Base-by-base conservation (phyloP, 352 stramenopile species). In the Phytophthora sojae region DNA sequence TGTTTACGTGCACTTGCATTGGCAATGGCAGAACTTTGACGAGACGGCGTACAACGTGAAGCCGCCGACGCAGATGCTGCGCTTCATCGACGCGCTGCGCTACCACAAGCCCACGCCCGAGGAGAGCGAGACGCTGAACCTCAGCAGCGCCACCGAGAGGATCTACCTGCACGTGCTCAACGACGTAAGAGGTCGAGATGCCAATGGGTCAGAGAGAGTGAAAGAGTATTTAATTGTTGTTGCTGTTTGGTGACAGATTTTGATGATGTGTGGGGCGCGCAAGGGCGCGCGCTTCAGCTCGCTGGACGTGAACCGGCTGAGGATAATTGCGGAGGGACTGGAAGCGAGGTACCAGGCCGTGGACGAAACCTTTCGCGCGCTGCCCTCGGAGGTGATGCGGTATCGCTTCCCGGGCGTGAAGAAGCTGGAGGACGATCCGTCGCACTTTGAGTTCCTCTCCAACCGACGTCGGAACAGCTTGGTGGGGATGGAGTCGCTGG, bases 221-320 rank as follows among this genome's bases (percentile, higher is more conserved):
- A 21, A 5, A 3, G 12, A 14, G 9, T 39, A 39, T 39, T 14
- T 39, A 47, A 47, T 19, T 8, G 39, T 47, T 47, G 6, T 21
- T 17, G 14, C 39, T 8, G 39, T 57, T 50, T 19, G 9, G 15
- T n/a, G n/a, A 17, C 61, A 96, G 89, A 82, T 96, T 57, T 45
- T 96, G 17, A 76, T 94, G 35, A 79, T 89, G 35, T 94, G 85
- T 67, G 86, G 88, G 0, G 89, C 86, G 30, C 77, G 86, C 6
- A 93, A 93, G 67, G 89, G 89, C 32, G 92, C 91, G 21, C 86
- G 89, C 19, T 96, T 94, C 67, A 88, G 79, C 42, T 94, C 86
- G 25, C 59, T 71, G 21, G 82, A 96, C 59, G 93, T 96, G 47
- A 85, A 86, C 21, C 59, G 70, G n/a, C 56, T 96, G 15, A 76